phyloP scores from a whole-genome alignment of 164 flowering plant species.

The Cinnamomum chago region DNA sequence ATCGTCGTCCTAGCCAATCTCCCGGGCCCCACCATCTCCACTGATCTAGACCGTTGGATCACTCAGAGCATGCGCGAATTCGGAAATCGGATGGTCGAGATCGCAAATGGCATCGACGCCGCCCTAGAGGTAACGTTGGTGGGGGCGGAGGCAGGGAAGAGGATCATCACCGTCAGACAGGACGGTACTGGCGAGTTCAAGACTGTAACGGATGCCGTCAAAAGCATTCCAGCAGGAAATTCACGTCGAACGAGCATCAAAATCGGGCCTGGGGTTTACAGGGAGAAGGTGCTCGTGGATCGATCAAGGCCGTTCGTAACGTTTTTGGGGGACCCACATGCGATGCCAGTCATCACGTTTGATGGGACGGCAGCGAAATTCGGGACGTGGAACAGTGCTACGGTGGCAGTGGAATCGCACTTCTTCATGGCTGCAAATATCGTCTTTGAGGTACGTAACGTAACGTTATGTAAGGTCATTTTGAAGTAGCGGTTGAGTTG shows the following conservation, averaged over 20 bases:
- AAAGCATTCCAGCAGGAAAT: slow-evolving; percentile 44
- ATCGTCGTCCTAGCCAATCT: background rate
- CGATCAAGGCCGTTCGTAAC: slow-evolving; percentile 43
- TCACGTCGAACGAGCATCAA: slow-evolving; percentile 29
- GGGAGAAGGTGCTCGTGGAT: slow-evolving; percentile 46
- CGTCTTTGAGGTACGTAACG: slow-evolving; percentile 29
- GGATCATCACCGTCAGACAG: slow-evolving; percentile 33
- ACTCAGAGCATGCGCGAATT: background rate
- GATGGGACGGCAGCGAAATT: slow-evolving; percentile 36
- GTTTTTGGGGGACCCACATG: slow-evolving; percentile 30
- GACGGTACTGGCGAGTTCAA: slow-evolving; percentile 59
- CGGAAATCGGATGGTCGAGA: background rate
- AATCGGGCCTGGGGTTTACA: slow-evolving; percentile 46
- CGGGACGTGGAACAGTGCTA: slow-evolving; percentile 52
- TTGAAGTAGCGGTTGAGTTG: too few relatives aligned
- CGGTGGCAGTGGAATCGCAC: slow-evolving; percentile 40
- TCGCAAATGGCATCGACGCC: background rate
- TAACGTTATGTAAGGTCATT: too few relatives aligned
- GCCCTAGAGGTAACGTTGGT: slow-evolving; percentile 26
- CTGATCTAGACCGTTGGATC: slow-evolving; percentile 1
- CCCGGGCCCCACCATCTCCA: background rate
- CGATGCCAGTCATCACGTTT: slow-evolving; percentile 31
- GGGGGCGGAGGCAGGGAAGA: slow-evolving; percentile 29
- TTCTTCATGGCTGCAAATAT: slow-evolving; percentile 50
- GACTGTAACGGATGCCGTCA: slow-evolving; percentile 49